Base-by-base conservation (phyloP, 148 eudicot species). In the Talinum fruticosum region DNA sequence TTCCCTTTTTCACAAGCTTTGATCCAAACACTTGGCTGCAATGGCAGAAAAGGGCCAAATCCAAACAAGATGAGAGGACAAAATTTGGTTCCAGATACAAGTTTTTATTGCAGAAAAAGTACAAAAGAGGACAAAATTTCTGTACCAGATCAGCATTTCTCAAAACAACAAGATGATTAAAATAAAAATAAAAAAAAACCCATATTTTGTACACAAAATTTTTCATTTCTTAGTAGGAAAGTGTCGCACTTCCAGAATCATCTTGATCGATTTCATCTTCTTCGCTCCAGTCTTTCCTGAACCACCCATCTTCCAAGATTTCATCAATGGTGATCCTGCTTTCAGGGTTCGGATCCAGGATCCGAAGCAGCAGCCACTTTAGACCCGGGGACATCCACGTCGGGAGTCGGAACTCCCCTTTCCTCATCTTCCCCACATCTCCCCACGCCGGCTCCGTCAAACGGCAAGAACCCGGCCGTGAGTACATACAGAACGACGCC, bases 401-500 rank as follows among this genome's bases (percentile, higher is more conserved):
- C 0, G 93, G 93, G 71, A 90, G 77, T 67, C 81, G 74, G 67
- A 89, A 93, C 12, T 90, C 89, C 45, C 92, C 92, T 61, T 81
- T 85, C 81, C 78, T 83, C 78, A 91, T 91, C 57, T 90, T 93
- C 74, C 83, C 73, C 74, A 93, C 82, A 2, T 78, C 88, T n/a
- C 85, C 80, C 87, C 28, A 87, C 47, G 49, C 89, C 87, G 2
- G 80, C 65, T 35, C 30, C 76, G 24, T 87, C 83, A 44, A 93
- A 91, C 38, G 98, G 97, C 35, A 93, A 32, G 72, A 83, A 86
- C 15, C 98, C 98, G 6, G 98, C 89, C n/a, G 66, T 84, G 1
- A 93, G 28, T 0, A 93, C 97, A 49, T 74, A 93, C 36, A 93
- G 81, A 8, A 93, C 86, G n/a, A 93, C 81, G 21, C 98, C 98